Conservation (phyloP, 305 asterid species). For the Stenogyne calaminthoides region DNA sequence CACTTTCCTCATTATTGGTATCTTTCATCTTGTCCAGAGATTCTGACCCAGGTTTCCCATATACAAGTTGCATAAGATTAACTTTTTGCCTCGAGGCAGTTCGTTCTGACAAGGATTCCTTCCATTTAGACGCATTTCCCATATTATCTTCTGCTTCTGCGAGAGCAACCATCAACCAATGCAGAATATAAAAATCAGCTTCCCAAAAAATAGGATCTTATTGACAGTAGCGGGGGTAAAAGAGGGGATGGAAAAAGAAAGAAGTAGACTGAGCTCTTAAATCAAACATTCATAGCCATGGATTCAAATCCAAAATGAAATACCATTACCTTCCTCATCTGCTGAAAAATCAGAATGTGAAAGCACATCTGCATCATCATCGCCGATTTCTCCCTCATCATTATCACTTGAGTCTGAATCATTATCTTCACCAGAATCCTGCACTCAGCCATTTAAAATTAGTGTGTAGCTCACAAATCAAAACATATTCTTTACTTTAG, state of each 20-base stretch:
- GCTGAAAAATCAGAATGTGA: slow-evolving; percentile 46
- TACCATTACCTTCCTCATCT: slow-evolving; percentile 54
- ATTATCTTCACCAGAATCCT: slow-evolving; percentile 68
- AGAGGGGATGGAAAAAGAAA: neutral
- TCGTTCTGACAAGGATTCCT: slow-evolving; percentile 72
- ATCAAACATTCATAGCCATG: slow-evolving; percentile 13
- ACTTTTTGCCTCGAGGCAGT: slow-evolving; percentile 58
- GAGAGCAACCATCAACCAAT: slow-evolving; percentile 30
- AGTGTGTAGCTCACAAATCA: slow-evolving; percentile 7
- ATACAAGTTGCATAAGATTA: slow-evolving; percentile 91
- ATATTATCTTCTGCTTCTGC: slow-evolving; percentile 55
- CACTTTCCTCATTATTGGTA: slow-evolving; percentile 55
- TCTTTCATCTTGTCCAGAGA: slow-evolving; percentile 41
- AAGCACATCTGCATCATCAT: slow-evolving; percentile 34
- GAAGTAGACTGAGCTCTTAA: slow-evolving; percentile 19
- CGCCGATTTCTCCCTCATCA: slow-evolving; percentile 37
- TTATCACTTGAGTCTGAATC: slow-evolving; percentile 42
- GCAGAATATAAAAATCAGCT: slow-evolving; percentile 7
- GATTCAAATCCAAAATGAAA: slow-evolving; percentile 13
- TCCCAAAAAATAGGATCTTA: slow-evolving; percentile 3
- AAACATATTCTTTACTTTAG: neutral
- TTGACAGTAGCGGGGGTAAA: neutral
- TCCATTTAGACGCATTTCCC: slow-evolving; percentile 92
- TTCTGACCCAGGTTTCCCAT: slow-evolving; percentile 62
- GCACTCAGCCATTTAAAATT: slow-evolving; percentile 30